phyloP scores from a whole-genome alignment of 148 eudicot species.

The Heliosperma pusillum region DNA sequence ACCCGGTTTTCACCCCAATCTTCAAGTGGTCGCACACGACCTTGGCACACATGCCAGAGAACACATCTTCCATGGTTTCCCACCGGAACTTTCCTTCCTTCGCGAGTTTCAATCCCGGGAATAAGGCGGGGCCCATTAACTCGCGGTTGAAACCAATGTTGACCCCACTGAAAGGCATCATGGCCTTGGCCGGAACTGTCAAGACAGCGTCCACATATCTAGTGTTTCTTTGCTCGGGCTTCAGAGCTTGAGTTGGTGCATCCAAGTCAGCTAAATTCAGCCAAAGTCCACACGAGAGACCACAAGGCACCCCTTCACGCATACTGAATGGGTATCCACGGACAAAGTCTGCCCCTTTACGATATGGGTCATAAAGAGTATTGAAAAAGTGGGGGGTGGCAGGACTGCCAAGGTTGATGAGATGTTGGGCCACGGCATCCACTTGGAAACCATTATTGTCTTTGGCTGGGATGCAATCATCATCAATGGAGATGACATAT shows the following conservation, averaged over 20 bases:
- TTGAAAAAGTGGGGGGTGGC: constrained; percentile 96
- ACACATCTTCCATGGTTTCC: constrained; percentile 93
- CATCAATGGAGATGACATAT: constrained; percentile 77
- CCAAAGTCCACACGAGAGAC: constrained; percentile 87
- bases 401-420: constrained; percentile 72
- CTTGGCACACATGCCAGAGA: constrained; percentile 84
- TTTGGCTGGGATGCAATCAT: constrained; percentile 82
- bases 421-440: constrained; percentile 71
- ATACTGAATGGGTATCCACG: constrained; percentile 95
- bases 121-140: constrained; percentile 75
- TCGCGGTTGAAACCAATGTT: constrained; percentile 77
- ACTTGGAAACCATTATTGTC: constrained; percentile 54
- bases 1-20: constrained; percentile 77
- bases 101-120: constrained; percentile 65
- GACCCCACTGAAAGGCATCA: constrained; percentile 85
- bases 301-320: constrained; percentile 72
- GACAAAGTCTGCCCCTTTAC: constrained; percentile 86
- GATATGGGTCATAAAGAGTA: constrained; percentile 83
- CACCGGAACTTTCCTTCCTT: constrained; percentile 86
- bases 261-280: constrained; percentile 89
- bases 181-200: constrained; percentile 59
- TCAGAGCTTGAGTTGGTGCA: constrained; percentile 95
- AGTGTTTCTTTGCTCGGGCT: constrained; percentile 58
- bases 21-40: constrained; percentile 72
- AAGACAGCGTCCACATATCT: constrained; percentile 88